Conservation (phyloP, 345 rosid genomes). For the Gossypium arboreum region DNA sequence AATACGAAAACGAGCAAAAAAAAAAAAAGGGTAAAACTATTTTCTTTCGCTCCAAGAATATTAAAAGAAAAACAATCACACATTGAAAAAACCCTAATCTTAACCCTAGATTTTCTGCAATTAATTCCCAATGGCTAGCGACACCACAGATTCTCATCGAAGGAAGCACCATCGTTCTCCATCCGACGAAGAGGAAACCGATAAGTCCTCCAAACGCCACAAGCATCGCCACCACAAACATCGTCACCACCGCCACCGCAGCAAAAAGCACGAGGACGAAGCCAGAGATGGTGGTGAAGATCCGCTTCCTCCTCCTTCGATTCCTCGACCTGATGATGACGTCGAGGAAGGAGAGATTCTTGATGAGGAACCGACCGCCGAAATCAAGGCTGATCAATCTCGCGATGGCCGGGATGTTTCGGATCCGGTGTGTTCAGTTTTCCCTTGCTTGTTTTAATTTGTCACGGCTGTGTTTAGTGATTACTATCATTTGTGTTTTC, state of each 20-base stretch:
- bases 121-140: conserved; percentile 43
- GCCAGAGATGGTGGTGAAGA: conserved; percentile 28
- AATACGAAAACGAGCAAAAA: background rate
- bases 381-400: conserved; percentile 32
- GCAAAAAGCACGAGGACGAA: conserved; percentile 57
- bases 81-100: conserved; percentile 24
- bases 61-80: background rate
- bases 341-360: conserved; percentile 99
- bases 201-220: conserved; percentile 66
- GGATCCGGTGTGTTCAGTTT: conserved; percentile 67
- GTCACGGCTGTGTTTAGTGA: background rate
- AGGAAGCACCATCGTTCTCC: conserved; percentile 70
- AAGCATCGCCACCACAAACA: conserved; percentile 70
- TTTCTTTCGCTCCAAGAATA: background rate
- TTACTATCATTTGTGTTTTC: background rate
- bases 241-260: conserved; percentile 57
- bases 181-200: conserved; percentile 48
- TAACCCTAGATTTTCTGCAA: conserved; percentile 37
- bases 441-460: conserved; percentile 17
- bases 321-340: conserved; percentile 49
- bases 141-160: conserved; percentile 46
- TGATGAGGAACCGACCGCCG: conserved; percentile 47
- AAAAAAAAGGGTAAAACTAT: background rate
- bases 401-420: conserved; percentile 22
- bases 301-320: conserved; percentile 18